A percentile compares a stretch with the other conserved stretches of the same genome.
Conservation (phyloP, 2,329 filamentous ascomycete genomes). For the Penicillium freii region DNA sequence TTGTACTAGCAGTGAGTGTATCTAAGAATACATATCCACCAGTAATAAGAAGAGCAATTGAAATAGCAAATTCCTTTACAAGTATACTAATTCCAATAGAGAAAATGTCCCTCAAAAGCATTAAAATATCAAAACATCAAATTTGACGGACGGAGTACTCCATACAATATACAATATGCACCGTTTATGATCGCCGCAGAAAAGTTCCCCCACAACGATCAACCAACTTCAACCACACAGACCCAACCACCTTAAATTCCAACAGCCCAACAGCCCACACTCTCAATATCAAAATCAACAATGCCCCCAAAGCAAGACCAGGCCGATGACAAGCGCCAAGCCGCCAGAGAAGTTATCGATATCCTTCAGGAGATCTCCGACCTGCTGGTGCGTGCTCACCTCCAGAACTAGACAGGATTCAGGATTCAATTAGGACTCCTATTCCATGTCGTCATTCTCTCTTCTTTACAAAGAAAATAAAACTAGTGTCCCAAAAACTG, state of each 20-base stretch:
- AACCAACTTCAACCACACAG: slow-evolving; percentile 5
- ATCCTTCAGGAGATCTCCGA: slow-evolving; percentile 52
- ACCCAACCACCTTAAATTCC: not conserved
- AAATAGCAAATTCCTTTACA: not conserved
- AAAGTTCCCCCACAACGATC: not conserved
- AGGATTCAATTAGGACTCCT: too few species aligned
- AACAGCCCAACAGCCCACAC: not conserved
- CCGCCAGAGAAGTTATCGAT: slow-evolving; percentile 51
- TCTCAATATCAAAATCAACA: slow-evolving; percentile 6
- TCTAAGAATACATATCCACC: not conserved
- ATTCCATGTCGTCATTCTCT: not conserved
- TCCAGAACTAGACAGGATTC: slow-evolving; percentile 1
- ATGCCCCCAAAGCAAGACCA: slow-evolving; percentile 39
- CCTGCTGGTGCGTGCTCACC: slow-evolving; percentile 41
- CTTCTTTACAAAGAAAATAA: not conserved
- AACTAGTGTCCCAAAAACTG: not conserved
- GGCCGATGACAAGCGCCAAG: slow-evolving; percentile 49
- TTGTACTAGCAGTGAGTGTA: not conserved
- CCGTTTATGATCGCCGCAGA: not conserved
- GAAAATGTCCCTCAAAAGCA: not conserved
- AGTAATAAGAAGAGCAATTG: not conserved
- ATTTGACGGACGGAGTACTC: not conserved
- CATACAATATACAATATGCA: not conserved
- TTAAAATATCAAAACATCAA: not conserved
- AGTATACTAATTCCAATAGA: not conserved